Conservation (phyloP, 73 alveolate species). For the Paramecium bursaria region DNA sequence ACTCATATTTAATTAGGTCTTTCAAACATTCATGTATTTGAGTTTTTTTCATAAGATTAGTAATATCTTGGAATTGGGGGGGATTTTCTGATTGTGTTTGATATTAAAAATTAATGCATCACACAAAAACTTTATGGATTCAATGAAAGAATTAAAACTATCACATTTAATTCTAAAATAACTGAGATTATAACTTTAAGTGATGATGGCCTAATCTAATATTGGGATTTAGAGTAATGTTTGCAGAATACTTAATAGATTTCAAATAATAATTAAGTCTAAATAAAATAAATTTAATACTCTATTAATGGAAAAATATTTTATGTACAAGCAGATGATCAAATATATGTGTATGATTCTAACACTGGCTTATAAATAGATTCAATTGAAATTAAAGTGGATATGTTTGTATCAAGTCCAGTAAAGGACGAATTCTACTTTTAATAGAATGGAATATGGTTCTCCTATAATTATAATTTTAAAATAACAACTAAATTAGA, state of each 20-base stretch:
- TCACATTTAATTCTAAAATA: neutral
- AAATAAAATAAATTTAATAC: neutral
- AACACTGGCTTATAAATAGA: slow-evolving; percentile 11
- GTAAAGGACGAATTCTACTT: too few species aligned
- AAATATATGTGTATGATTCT: neutral
- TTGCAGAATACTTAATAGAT: too few species aligned
- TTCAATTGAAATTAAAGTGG: neutral
- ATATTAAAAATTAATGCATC: neutral
- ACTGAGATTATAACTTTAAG: neutral
- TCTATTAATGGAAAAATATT: neutral
- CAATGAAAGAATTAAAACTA: too few species aligned
- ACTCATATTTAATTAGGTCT: too few species aligned
- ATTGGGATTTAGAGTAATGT: slow-evolving; percentile 14
- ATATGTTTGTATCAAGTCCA: too few species aligned
- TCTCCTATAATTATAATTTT: neutral
- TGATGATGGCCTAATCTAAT: slow-evolving; percentile 16
- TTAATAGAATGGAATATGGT: too few species aligned
- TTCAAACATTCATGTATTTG: too few species aligned
- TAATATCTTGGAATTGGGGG: neutral
- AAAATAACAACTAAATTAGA: neutral
- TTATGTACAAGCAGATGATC: neutral
- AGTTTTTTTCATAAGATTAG: too few species aligned
- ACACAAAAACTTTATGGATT: too few species aligned
- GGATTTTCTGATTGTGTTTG: neutral
- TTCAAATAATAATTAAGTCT: too few species aligned